Evolutionary conservation across 768 basidiomycete species (phyloP).

Genomic region (Suillus bovinus): DNA sequence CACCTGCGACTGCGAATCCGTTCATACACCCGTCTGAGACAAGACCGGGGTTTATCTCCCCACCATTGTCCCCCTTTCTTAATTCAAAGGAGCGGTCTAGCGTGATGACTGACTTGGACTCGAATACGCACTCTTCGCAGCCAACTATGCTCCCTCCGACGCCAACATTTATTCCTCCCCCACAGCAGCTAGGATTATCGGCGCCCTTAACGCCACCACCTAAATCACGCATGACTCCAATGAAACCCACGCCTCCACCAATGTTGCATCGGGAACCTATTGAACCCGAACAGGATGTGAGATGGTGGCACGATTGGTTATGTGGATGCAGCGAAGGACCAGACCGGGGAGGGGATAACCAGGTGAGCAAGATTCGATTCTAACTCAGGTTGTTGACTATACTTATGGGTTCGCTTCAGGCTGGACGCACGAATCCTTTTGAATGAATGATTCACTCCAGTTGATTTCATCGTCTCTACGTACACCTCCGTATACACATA

Average conservation of each 20-base stretch:
- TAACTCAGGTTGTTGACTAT: neutral
- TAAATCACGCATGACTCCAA: slow-evolving; percentile 36
- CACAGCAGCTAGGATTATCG: slow-evolving; percentile 62
- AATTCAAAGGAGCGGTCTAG: slow-evolving; percentile 33
- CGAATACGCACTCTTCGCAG: neutral
- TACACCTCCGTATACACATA: neutral
- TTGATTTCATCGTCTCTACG: slow-evolving; percentile 5
- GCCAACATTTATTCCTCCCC: slow-evolving; percentile 39
- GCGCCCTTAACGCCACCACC: slow-evolving; percentile 59
- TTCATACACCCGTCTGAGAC: slow-evolving; percentile 35
- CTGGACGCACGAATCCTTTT: slow-evolving; percentile 71
- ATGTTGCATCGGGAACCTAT: slow-evolving; percentile 28
- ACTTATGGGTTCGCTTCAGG: slow-evolving; percentile 39
- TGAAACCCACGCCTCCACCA: slow-evolving; percentile 36
- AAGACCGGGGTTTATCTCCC: neutral
- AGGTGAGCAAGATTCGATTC: slow-evolving; percentile 44
- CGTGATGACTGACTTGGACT: slow-evolving; percentile 15
- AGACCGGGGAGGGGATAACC: slow-evolving; percentile 69
- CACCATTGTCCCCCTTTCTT: slow-evolving; percentile 34
- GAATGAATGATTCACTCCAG: slow-evolving; percentile 36
- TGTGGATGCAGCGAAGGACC: slow-evolving; percentile 79
- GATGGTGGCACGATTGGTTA: slow-evolving; percentile 89
- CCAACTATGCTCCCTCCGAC: slow-evolving; percentile 27
- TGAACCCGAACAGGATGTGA: slow-evolving; percentile 36
- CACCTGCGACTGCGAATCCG: slow-evolving; percentile 48